Base-by-base conservation (phyloP, 108 stramenopile genomes). In the Schizochytrium sp. region DNA sequence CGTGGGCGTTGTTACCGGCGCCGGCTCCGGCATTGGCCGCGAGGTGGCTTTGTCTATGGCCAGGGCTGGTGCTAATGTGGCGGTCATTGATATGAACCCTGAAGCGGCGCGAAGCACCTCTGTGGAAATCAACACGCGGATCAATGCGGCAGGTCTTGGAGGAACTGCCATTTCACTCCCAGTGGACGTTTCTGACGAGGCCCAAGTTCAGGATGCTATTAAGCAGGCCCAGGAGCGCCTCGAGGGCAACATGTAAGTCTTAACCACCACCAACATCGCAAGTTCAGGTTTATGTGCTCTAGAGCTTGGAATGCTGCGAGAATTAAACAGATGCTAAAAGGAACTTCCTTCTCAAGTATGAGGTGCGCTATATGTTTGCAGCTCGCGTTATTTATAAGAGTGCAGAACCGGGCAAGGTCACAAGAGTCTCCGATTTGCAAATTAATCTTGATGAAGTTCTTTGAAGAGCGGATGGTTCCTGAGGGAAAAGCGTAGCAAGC, bases 1-100 rank as follows among this genome's bases (percentile, higher is more conserved):
- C 73, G 93, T 92, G 46, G 95, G 93, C 50, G 89, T 94, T 72
- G 92, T 96, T 7, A 95, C 95, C 49, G 96, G 97, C 19, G 95
- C 96, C 50, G 95, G 93, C 28, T 93, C 95, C 19, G 97, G 97
- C 17, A 96, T 97, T 50, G 97, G 97, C 45, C 88, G 87, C 28
- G 92, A 93, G 8, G 91, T 95, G 44, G 94, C 96, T 4, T 90
- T 92, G 55, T 91, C 92, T 49, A 92, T 96, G 72, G 88, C 91
- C 42, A 57, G 76, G 13, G 89, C 87, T 49, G 92, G 93, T n/a
- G 91, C 92, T 73, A 95, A 94, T 57, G 93, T 94, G 19, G 93
- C 95, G 55, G 93, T 95, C 4, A 47, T 93, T 61, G 94, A 90
- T 19, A 91, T 93, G 72, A 64, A 57, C 61, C 61, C 91, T 53